phyloP scores from a whole-genome alignment of 306 rosid species.

The Cyclanthera cordifolia region DNA sequence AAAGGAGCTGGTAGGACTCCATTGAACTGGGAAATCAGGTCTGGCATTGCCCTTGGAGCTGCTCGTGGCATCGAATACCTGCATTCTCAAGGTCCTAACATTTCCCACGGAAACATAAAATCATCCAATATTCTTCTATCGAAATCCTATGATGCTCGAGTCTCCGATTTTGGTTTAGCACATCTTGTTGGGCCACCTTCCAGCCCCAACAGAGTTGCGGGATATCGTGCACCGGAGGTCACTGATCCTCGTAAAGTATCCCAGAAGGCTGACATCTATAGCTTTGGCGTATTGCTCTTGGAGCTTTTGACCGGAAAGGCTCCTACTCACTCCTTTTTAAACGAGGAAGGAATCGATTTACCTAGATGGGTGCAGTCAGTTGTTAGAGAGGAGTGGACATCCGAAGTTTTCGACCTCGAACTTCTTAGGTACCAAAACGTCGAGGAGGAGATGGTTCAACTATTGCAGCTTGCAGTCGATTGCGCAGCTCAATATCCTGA shows the following conservation, averaged over 20 bases:
- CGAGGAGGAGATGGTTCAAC: constrained; percentile 43
- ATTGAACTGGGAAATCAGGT: constrained; percentile 37
- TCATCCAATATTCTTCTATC: constrained; percentile 42
- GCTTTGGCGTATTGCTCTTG: constrained; percentile 40
- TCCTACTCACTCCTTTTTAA: constrained; percentile 30
- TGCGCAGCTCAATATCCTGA: constrained; percentile 42
- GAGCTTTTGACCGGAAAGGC: constrained; percentile 46
- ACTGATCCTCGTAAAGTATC: constrained; percentile 44
- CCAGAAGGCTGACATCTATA: constrained; percentile 42
- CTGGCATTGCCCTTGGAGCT: constrained; percentile 37
- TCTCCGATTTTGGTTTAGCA: constrained; percentile 39
- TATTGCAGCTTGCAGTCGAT: constrained; percentile 43
- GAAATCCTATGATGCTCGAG: constrained; percentile 34
- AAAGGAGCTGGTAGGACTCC: constrained; percentile 45
- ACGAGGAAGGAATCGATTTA: constrained; percentile 48
- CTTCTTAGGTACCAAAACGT: constrained; percentile 40
- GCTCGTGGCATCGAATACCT: constrained; percentile 35
- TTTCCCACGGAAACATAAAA: constrained; percentile 40
- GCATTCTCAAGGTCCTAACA: constrained; percentile 32
- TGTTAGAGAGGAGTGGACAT: constrained; percentile 41
- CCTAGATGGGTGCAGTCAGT: constrained; percentile 49
- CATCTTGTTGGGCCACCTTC: constrained; percentile 44
- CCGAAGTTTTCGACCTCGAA: constrained; percentile 42
- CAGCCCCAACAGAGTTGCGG: constrained; percentile 35
- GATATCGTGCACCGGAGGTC: constrained; percentile 45